A percentile compares a stretch with the other conserved stretches of the same genome.
Conservation (phyloP, 108 stramenopile species). For the Epithemia pelagica region DNA sequence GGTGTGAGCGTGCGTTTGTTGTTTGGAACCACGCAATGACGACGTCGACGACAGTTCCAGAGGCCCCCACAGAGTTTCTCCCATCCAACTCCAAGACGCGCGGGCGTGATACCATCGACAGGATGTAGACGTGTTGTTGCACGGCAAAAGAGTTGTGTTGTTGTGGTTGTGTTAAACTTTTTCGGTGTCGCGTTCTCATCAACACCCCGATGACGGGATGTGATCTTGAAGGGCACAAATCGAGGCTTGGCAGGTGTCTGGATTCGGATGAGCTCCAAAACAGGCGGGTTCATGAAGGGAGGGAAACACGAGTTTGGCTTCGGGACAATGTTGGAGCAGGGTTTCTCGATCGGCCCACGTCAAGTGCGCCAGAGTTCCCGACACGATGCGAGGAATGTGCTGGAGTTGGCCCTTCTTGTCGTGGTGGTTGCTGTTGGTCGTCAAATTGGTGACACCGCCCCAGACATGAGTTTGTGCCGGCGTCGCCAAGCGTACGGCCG, state of each 20-base stretch:
- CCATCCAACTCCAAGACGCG: no score
- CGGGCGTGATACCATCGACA: no score
- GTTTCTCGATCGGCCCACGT: slow-evolving; percentile 25
- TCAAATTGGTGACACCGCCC: slow-evolving; percentile 20
- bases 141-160: no score
- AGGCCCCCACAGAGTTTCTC: no score
- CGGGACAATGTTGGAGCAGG: slow-evolving; percentile 41
- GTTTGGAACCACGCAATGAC: no score
- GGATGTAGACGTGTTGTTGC: no score
- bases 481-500: slow-evolving; percentile 8
- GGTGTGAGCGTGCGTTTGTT: no score
- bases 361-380: slow-evolving; percentile 39
- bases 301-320: slow-evolving; percentile 47
- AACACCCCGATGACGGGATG: slow-evolving; percentile 33
- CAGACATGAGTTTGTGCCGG: slow-evolving; percentile 19
- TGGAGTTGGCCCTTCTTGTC: slow-evolving; percentile 7
- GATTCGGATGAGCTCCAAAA: slow-evolving; percentile 60
- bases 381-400: slow-evolving; percentile 30
- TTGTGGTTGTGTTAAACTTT: no score
- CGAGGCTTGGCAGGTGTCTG: slow-evolving; percentile 29
- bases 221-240: slow-evolving; percentile 50
- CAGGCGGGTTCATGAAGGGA: slow-evolving; percentile 50
- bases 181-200: not conserved
- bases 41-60: no score
- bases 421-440: not conserved